Conservation (phyloP, 179 eudicot genomes). For the Camellia oleifera region DNA sequence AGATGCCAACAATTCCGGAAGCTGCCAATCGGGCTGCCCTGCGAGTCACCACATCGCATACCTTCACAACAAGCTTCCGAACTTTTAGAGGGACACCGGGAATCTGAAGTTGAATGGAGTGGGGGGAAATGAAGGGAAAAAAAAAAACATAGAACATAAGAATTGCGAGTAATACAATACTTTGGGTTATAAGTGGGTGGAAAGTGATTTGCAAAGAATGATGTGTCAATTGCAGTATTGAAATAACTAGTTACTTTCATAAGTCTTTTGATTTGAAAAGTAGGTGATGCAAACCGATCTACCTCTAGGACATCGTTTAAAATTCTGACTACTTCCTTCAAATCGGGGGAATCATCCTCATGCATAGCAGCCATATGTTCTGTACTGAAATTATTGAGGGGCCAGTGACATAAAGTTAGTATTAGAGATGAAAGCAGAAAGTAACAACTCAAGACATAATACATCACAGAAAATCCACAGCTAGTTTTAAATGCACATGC, state of each 20-base stretch:
- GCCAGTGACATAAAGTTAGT: neutral
- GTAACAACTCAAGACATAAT: neutral
- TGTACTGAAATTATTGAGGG: constrained; percentile 44
- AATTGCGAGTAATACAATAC: neutral
- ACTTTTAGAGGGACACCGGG: constrained; percentile 57
- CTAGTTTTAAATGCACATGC: neutral
- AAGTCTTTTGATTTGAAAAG: constrained; percentile 12
- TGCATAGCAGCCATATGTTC: constrained; percentile 80
- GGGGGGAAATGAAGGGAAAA: neutral
- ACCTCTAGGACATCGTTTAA: constrained; percentile 56
- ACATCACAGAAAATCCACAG: neutral
- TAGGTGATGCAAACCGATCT: constrained; percentile 24
- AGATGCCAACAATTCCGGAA: constrained; percentile 77
- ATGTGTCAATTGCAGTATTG: no score
- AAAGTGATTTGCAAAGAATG: no score
- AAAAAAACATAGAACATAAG: neutral
- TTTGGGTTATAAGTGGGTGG: no score
- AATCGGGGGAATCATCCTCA: constrained; percentile 68
- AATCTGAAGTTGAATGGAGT: constrained; percentile 22
- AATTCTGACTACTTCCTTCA: constrained; percentile 67
- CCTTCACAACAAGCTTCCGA: constrained; percentile 58
- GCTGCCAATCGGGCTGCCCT: constrained; percentile 88
- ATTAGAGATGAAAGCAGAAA: neutral
- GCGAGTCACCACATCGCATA: constrained; percentile 58
- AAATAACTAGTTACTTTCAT: no score